A percentile compares a stretch with the other conserved stretches of the same genome.
Evolutionary conservation across 2,329 filamentous ascomycete species (phyloP).

Genomic region (Thelonectria olida): DNA sequence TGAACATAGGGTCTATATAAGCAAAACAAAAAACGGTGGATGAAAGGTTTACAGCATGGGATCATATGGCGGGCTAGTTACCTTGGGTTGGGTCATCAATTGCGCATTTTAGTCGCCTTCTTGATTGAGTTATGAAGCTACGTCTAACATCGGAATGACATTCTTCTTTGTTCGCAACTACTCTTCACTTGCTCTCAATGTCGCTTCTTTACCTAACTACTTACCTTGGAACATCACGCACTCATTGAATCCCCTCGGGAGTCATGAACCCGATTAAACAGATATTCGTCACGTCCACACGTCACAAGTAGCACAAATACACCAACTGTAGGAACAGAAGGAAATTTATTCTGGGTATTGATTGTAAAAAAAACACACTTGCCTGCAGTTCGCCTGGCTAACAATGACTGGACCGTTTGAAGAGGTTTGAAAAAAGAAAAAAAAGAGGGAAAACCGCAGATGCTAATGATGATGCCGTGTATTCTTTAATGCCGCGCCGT

Average conservation of each 20-base stretch:
- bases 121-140: slow-evolving; percentile 28
- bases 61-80: slow-evolving; percentile 30
- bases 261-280: too few species aligned
- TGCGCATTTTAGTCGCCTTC: slow-evolving; percentile 14
- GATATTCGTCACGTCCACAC: background rate
- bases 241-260: too few species aligned
- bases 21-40: slow-evolving; percentile 61
- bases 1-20: slow-evolving; percentile 42
- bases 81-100: slow-evolving; percentile 29
- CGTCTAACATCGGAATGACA: slow-evolving; percentile 26
- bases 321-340: slow-evolving; percentile 24
- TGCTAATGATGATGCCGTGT: slow-evolving; percentile 32
- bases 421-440: background rate
- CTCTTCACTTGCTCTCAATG: too few species aligned
- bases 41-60: slow-evolving; percentile 62
- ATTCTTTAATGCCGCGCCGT: slow-evolving; percentile 28
- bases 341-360: slow-evolving; percentile 44
- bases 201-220: too few species aligned
- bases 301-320: background rate
- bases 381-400: slow-evolving; percentile 36
- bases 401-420: slow-evolving; percentile 30
- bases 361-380: slow-evolving; percentile 35
- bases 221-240: background rate
- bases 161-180: slow-evolving; percentile 27
- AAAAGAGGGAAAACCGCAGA: slow-evolving; percentile 21